Conservation (phyloP, 176 grass and related monocot species). For the Zoysia pacifica region DNA sequence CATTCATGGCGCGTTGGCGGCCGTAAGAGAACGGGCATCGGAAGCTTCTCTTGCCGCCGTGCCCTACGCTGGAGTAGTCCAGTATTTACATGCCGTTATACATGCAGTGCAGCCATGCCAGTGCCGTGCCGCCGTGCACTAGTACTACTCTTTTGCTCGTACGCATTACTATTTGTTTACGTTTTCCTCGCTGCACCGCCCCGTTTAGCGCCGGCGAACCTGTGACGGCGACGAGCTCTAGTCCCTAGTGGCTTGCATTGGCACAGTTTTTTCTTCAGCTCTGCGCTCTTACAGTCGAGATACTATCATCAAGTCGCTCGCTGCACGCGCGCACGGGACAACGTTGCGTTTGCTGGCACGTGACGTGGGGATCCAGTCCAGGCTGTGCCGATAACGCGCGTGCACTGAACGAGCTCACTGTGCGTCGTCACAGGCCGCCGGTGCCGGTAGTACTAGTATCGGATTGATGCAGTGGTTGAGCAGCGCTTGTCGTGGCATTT, state of each 20-base stretch:
- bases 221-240: neutral
- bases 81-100: neutral
- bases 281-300: neutral
- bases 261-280: neutral
- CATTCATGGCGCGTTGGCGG: neutral
- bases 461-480: neutral
- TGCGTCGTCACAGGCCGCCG: neutral
- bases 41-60: conserved; percentile 46
- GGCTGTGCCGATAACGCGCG: neutral
- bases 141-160: too few species aligned
- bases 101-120: conserved; percentile 16
- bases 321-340: neutral
- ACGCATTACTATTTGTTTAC: too few species aligned
- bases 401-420: neutral
- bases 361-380: neutral
- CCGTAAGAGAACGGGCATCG: neutral
- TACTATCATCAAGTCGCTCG: neutral
- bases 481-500: neutral
- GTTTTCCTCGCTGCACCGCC: neutral
- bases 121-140: neutral
- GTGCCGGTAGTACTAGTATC: neutral
- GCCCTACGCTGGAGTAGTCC: neutral
- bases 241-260: neutral
- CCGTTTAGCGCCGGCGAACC: conserved; percentile 11
- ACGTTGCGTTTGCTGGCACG: neutral